Evolutionary conservation across 805 yeast species (phyloP).

Genomic region (Hemisphaericaspora nanyangensis): DNA sequence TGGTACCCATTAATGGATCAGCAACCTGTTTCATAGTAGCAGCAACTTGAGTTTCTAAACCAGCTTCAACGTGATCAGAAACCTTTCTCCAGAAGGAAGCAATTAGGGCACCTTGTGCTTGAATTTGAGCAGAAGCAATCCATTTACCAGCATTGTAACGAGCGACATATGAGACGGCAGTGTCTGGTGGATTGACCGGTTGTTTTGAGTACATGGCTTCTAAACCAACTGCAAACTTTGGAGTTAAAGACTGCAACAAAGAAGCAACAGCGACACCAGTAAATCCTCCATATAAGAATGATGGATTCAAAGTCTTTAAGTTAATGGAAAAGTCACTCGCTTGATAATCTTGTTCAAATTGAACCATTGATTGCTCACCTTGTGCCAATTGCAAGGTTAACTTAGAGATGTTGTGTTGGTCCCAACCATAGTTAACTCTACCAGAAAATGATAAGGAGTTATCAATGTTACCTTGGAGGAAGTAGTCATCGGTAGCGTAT

Average conservation of each 20-base stretch:
- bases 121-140: slow-evolving; percentile 91
- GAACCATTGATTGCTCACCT: slow-evolving; percentile 90
- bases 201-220: slow-evolving; percentile 88
- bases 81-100: slow-evolving; percentile 94
- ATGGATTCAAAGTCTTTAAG: slow-evolving; percentile 89
- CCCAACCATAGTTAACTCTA: slow-evolving; percentile 90
- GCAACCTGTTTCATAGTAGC: slow-evolving; percentile 73
- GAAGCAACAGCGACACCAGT: slow-evolving; percentile 90
- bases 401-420: slow-evolving; percentile 70
- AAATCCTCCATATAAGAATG: slow-evolving; percentile 61
- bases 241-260: slow-evolving; percentile 81
- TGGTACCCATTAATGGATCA: slow-evolving; percentile 69
- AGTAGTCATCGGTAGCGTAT: slow-evolving; percentile 79
- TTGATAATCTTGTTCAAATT: slow-evolving; percentile 93
- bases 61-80: slow-evolving; percentile 91
- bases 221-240: slow-evolving; percentile 81
- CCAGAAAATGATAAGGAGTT: slow-evolving; percentile 82
- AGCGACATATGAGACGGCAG: slow-evolving; percentile 83
- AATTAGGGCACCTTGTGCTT: slow-evolving; percentile 85
- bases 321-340: slow-evolving; percentile 85
- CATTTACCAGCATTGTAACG: slow-evolving; percentile 86
- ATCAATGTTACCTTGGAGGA: slow-evolving; percentile 90
- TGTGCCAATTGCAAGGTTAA: slow-evolving; percentile 83
- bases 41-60: slow-evolving; percentile 79
- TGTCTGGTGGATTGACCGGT: slow-evolving; percentile 75